Conservation (phyloP, 192 early-diverging fungal genomes). For the Ambispora gerdemannii region DNA sequence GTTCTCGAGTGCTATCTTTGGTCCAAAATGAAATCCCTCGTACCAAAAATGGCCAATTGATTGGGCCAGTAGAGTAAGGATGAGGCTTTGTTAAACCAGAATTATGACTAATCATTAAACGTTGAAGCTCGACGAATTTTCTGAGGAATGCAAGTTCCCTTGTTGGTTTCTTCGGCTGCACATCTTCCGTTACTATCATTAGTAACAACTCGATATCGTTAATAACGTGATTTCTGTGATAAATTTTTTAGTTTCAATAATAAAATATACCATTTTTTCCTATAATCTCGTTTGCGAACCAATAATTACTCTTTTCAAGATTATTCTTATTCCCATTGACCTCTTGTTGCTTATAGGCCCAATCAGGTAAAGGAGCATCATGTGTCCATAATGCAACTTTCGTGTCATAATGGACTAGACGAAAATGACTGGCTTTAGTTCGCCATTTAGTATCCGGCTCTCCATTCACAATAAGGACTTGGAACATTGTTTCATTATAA, state of each 20-base stretch:
- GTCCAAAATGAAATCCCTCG: slow-evolving; percentile 94
- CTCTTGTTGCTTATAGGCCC: slow-evolving; percentile 87
- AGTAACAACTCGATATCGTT: too few species aligned
- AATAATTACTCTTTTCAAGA: slow-evolving; percentile 67
- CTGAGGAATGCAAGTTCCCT: slow-evolving; percentile 64
- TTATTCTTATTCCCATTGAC: slow-evolving; percentile 91
- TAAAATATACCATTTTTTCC: slow-evolving; percentile 76
- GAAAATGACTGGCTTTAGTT: slow-evolving; percentile 61
- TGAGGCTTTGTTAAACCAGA: slow-evolving; percentile 83
- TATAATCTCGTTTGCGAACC: slow-evolving; percentile 75
- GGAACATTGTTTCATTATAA: slow-evolving; percentile 57
- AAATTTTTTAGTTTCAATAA: too few species aligned
- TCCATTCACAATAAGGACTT: slow-evolving; percentile 57
- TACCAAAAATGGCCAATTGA: slow-evolving; percentile 83
- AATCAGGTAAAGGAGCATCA: slow-evolving; percentile 68
- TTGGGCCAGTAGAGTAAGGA: slow-evolving; percentile 82
- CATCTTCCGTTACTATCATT: slow-evolving; percentile 40
- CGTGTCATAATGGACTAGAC: slow-evolving; percentile 73
- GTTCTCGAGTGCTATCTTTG: slow-evolving; percentile 62
- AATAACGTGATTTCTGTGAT: too few species aligned
- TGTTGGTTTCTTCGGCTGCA: slow-evolving; percentile 47
- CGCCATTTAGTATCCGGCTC: slow-evolving; percentile 48
- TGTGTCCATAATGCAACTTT: slow-evolving; percentile 80
- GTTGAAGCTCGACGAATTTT: slow-evolving; percentile 88
- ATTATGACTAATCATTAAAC: slow-evolving; percentile 88